phyloP scores from a whole-genome alignment of 208 protist genomes.

The Plasmodiophora brassicae region DNA sequence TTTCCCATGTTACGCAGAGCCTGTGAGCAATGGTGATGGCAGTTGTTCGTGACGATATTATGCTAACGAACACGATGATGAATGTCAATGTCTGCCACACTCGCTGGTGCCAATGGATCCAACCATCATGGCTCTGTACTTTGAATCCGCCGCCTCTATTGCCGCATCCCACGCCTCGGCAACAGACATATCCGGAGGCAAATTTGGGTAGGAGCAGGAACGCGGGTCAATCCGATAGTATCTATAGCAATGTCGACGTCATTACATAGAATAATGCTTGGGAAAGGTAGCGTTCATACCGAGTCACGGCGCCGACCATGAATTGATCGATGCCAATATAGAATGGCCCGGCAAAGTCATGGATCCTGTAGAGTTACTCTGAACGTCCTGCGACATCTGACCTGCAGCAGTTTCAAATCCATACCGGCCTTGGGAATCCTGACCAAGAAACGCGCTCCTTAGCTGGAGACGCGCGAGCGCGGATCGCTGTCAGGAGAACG shows the following conservation, averaged over 20 bases:
- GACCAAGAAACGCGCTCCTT: too few relatives aligned
- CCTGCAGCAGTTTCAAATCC: too few relatives aligned
- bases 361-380: background rate
- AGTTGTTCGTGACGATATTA: background rate
- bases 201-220: background rate
- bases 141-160: background rate
- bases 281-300: background rate
- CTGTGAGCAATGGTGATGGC: background rate
- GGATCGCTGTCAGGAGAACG: too few relatives aligned
- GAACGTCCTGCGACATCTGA: too few relatives aligned
- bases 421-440: too few relatives aligned
- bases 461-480: too few relatives aligned
- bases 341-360: background rate
- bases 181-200: background rate
- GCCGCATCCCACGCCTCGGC: background rate
- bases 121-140: background rate
- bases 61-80: background rate
- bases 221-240: conserved; percentile 26
- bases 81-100: background rate
- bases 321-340: background rate
- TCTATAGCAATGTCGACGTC: background rate
- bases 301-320: background rate
- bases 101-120: too few relatives aligned
- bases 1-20: background rate
- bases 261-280: background rate